Evolutionary conservation across 345 rosid genomes (phyloP).

Genomic region (Lepidium sativum): DNA sequence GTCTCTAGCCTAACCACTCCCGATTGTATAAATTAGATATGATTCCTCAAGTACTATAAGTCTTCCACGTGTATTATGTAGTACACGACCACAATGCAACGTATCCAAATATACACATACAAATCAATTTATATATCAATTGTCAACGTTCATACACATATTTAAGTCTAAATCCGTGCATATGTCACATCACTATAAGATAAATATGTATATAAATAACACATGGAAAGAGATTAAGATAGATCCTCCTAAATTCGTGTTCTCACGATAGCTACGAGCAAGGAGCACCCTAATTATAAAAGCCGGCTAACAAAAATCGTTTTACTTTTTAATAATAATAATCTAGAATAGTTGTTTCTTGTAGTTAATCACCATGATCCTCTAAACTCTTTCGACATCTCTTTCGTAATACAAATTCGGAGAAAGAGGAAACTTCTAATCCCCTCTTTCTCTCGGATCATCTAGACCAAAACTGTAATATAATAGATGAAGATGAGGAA

Average conservation of each 20-base stretch:
- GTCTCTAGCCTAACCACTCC: slow-evolving; percentile 21
- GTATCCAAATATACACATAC: slow-evolving; percentile 1
- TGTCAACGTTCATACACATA: slow-evolving; percentile 1
- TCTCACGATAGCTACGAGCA: slow-evolving; percentile 51
- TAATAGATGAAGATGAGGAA: slow-evolving; percentile 35
- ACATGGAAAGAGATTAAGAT: not conserved
- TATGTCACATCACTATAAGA: slow-evolving; percentile 15
- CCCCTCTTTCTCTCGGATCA: slow-evolving; percentile 4
- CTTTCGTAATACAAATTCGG: not conserved
- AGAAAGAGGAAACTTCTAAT: slow-evolving; percentile 25
- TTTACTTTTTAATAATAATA: too few species aligned
- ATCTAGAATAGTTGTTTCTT: slow-evolving; percentile 7
- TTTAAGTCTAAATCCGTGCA: not conserved
- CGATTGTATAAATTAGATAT: slow-evolving; percentile 3
- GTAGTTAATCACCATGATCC: slow-evolving; percentile 3
- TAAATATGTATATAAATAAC: not conserved
- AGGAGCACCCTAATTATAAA: slow-evolving; percentile 38
- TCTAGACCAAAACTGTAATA: not conserved
- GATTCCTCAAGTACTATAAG: not conserved
- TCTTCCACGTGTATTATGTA: slow-evolving; percentile 1
- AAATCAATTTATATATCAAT: too few species aligned
- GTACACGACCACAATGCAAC: slow-evolving; percentile 12
- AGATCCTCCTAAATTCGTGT: slow-evolving; percentile 46
- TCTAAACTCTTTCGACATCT: slow-evolving; percentile 7
- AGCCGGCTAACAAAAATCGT: slow-evolving; percentile 22